phyloP scores from a whole-genome alignment of 495 filamentous ascomycete genomes.

The Aspergillus cavernicola region DNA sequence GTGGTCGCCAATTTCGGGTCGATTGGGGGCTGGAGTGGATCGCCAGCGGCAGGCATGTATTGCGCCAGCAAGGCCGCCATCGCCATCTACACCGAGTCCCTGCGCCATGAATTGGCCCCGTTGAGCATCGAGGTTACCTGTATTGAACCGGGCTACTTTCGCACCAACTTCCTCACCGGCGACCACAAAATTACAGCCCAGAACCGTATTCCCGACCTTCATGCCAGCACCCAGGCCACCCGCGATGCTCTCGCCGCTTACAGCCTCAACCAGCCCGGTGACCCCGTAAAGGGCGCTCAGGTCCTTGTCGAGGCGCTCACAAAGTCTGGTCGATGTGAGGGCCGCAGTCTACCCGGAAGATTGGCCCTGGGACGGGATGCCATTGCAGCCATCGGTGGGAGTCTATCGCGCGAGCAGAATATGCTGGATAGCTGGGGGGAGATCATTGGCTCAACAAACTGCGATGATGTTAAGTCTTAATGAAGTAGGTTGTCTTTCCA shows the following conservation, averaged over 20 bases:
- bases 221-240: no score
- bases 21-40: slow-evolving; percentile 20
- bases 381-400: slow-evolving; percentile 28
- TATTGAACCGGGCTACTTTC: slow-evolving; percentile 52
- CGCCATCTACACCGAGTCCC: slow-evolving; percentile 30
- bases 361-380: slow-evolving; percentile 46
- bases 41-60: slow-evolving; percentile 33
- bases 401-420: slow-evolving; percentile 27
- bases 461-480: slow-evolving; percentile 12
- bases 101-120: slow-evolving; percentile 37
- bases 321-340: slow-evolving; percentile 32
- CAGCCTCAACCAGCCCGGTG: slow-evolving; percentile 37
- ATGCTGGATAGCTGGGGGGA: slow-evolving; percentile 39
- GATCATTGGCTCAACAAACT: slow-evolving; percentile 10
- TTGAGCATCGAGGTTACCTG: slow-evolving; percentile 41
- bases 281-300: slow-evolving; percentile 45
- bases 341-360: slow-evolving; percentile 36
- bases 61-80: slow-evolving; percentile 45
- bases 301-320: slow-evolving; percentile 48
- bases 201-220: no score
- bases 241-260: slow-evolving; percentile 14
- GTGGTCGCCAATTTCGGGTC: slow-evolving; percentile 38
- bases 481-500: no score
- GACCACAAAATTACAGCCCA: slow-evolving; percentile 12
- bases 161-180: slow-evolving; percentile 33